Conservation (phyloP, 225 moss, liverwort and hornwort species). For the Physcomitrium patens region DNA sequence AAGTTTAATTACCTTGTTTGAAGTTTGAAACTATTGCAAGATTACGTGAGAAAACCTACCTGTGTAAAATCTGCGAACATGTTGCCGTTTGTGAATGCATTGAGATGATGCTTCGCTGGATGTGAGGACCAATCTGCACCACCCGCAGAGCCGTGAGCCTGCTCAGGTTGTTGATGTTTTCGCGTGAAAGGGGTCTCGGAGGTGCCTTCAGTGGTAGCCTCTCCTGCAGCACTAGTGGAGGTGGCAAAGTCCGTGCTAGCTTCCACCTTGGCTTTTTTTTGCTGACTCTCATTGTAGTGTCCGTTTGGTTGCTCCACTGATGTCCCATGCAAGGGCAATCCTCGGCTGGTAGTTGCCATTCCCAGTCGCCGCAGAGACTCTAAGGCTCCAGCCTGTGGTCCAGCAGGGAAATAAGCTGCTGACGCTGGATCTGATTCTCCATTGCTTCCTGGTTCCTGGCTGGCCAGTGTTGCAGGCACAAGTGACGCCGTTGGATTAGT, state of each 20-base stretch:
- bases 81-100: slow-evolving; percentile 41
- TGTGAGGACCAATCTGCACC: slow-evolving; percentile 55
- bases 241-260: slow-evolving; percentile 45
- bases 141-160: slow-evolving; percentile 43
- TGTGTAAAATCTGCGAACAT: slow-evolving; percentile 41
- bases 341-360: slow-evolving; percentile 49
- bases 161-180: slow-evolving; percentile 36
- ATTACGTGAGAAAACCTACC: slow-evolving; percentile 11
- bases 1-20: too few relatives aligned
- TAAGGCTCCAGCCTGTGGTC: slow-evolving; percentile 37
- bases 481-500: slow-evolving; percentile 39
- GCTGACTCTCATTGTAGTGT: slow-evolving; percentile 41
- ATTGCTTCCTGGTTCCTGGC: slow-evolving; percentile 50
- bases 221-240: slow-evolving; percentile 26
- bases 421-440: slow-evolving; percentile 39
- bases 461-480: slow-evolving; percentile 46
- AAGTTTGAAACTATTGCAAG: too few relatives aligned
- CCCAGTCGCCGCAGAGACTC: slow-evolving; percentile 49
- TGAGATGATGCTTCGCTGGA: slow-evolving; percentile 40
- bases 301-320: slow-evolving; percentile 42
- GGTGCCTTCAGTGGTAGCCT: slow-evolving; percentile 21
- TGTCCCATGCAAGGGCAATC: slow-evolving; percentile 49
- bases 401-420: slow-evolving; percentile 41
- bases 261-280: slow-evolving; percentile 61
- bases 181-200: slow-evolving; percentile 41